phyloP scores from a whole-genome alignment of 176 grass and related monocot species.

The Eragrostis nindensis region DNA sequence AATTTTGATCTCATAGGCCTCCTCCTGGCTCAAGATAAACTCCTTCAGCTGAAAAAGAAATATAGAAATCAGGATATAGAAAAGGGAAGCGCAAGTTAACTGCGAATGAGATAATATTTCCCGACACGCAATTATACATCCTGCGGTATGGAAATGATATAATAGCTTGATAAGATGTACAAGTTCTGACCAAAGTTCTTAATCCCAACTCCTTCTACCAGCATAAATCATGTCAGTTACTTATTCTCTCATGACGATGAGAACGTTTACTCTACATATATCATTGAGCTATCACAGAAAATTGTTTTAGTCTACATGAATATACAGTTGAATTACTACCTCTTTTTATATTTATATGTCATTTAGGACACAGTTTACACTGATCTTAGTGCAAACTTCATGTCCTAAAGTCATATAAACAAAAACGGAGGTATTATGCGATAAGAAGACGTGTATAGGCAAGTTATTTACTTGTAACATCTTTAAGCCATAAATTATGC shows the following conservation, averaged over 20 bases:
- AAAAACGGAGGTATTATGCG: no score
- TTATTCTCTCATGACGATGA: neutral
- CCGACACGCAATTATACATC: neutral
- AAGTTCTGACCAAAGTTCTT: neutral
- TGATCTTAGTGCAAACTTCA: no score
- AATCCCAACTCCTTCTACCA: neutral
- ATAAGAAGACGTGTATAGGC: neutral
- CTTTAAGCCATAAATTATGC: neutral
- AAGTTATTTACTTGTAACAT: neutral
- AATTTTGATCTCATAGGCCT: slow-evolving; percentile 92
- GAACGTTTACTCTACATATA: neutral
- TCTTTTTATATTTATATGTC: no score
- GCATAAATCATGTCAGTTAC: neutral
- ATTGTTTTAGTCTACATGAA: neutral
- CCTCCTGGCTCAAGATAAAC: slow-evolving; percentile 71
- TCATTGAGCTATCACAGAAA: neutral
- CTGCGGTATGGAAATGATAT: neutral
- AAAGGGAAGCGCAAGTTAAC: neutral
- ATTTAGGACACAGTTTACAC: no score
- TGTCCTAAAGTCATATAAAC: no score
- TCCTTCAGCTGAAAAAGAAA: slow-evolving; percentile 66
- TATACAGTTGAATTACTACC: neutral
- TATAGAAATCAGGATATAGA: neutral
- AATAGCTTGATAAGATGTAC: neutral
- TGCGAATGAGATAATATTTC: neutral